Evolutionary conservation across 257 asterid genomes (phyloP).

Genomic region (Lithospermum erythrorhizon): DNA sequence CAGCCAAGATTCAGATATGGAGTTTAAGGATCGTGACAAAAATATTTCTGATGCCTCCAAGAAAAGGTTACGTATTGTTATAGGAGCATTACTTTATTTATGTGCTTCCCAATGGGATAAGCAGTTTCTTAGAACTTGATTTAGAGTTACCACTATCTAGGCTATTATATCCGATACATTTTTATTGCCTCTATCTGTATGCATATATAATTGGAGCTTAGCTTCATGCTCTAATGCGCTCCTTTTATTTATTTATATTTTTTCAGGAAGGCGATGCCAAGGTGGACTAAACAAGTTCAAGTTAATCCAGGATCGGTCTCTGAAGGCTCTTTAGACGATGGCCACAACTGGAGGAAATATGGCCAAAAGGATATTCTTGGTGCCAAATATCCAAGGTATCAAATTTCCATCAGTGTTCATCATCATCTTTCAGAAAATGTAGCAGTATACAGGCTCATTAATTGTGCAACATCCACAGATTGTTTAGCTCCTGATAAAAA

Average conservation of each 20-base stretch:
- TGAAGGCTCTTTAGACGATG: constrained; percentile 64
- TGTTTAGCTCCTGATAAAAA: no score
- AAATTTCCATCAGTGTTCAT: not conserved
- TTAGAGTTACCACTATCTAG: not conserved
- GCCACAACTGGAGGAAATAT: constrained; percentile 71
- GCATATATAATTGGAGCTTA: no score
- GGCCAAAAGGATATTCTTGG: constrained; percentile 90
- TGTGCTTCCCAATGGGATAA: no score
- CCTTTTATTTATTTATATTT: constrained; percentile 4
- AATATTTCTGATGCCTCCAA: constrained; percentile 22
- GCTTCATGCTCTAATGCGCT: no score
- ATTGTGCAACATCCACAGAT: no score
- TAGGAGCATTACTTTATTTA: not conserved
- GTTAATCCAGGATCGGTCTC: constrained; percentile 31
- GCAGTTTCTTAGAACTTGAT: not conserved
- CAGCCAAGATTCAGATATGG: constrained; percentile 51
- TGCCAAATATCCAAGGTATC: constrained; percentile 71
- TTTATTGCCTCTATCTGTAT: no score
- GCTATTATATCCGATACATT: no score
- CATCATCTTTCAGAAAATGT: no score
- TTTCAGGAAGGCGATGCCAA: constrained; percentile 31
- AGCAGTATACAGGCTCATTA: no score
- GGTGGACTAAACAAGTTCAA: constrained; percentile 45
- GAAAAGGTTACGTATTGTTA: constrained; percentile 36
- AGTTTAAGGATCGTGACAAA: constrained; percentile 24